Conservation (phyloP, 768 basidiomycete genomes). For the Guyanaporus albipodus region DNA sequence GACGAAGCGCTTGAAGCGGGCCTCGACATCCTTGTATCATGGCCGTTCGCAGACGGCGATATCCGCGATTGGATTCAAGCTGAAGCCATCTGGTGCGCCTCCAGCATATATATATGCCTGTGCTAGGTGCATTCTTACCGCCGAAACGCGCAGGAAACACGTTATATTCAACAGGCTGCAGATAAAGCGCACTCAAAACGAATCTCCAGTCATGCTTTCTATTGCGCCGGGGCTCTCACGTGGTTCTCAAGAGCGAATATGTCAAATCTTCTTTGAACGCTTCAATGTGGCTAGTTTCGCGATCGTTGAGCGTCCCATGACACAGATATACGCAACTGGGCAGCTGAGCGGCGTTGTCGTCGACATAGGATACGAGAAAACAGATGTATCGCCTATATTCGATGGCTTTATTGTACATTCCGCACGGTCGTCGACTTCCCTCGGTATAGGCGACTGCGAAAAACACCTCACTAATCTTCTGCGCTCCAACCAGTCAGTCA, state of each 20-base stretch:
- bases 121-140: conserved; percentile 4
- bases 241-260: conserved; percentile 63
- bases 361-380: conserved; percentile 73
- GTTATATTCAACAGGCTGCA: conserved; percentile 71
- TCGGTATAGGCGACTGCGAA: conserved; percentile 73
- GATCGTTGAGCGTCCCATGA: conserved; percentile 78
- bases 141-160: conserved; percentile 62
- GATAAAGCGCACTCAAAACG: conserved; percentile 79
- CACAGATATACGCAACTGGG: conserved; percentile 77
- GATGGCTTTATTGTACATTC: conserved; percentile 63
- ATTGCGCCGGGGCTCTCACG: conserved; percentile 64
- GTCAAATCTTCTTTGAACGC: conserved; percentile 87
- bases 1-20: conserved; percentile 76
- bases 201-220: conserved; percentile 79
- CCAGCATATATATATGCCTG: not conserved
- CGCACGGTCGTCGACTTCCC: conserved; percentile 49
- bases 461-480: conserved; percentile 72
- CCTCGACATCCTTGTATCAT: conserved; percentile 70
- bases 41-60: conserved; percentile 77
- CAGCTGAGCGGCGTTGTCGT: conserved; percentile 71
- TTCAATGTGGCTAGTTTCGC: conserved; percentile 85
- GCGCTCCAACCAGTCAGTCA: conserved; percentile 61
- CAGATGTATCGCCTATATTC: conserved; percentile 73
- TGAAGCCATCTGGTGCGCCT: conserved; percentile 77
- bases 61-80: conserved; percentile 79